Base-by-base conservation (phyloP, 768 basidiomycete genomes). In the Tylopilus cervinicoccineus region DNA sequence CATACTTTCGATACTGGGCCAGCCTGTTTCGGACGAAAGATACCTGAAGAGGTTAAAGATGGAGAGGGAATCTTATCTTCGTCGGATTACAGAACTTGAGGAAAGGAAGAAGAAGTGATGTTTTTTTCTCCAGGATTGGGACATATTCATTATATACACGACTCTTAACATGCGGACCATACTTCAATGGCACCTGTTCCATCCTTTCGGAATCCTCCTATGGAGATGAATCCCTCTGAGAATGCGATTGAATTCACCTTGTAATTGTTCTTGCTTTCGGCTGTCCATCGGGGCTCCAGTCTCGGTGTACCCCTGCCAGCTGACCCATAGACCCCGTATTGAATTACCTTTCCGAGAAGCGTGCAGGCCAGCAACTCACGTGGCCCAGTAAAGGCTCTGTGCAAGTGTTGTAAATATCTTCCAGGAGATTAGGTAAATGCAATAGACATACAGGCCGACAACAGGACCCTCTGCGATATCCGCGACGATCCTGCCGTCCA, bases 401-500 rank as follows among this genome's bases (percentile, higher is more conserved):
- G 17, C 0, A 41, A 45, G 34, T 23, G 38, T 28, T 31, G 34
- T 58, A 38, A 52, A 33, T 19, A 33, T 17, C 22, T 27, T 19
- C 28, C 29, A 44, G 19, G 14, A 41, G 26, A 22, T n/a, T n/a
- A n/a, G 2, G 8, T 17, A 17, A n/a, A n/a, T n/a, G 24, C 14
- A 29, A 27, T 22, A 8, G 16, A 51, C 81, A 45, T 63, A 88
- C 89, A 86, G 52, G 10, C 79, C 78, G 38, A 87, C 85, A 24
- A 92, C 69, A 20, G 89, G 89, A 1, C 88, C 89, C 50, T 86
- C 79, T 2, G 83, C 84, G 16, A 82, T 72, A 47, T 81, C 76
- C 36, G 69, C 53, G 24, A 76, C 57, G 34, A 74, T 41, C 19
- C 75, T 75, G 37, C 73, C 72, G 1, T 76, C 72, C 22, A 61